These are phyloP conservation scores for Mycena vulgaris DNA, from an alignment of 768 basidiomycete species.

Conservation along the genomic window DNA sequence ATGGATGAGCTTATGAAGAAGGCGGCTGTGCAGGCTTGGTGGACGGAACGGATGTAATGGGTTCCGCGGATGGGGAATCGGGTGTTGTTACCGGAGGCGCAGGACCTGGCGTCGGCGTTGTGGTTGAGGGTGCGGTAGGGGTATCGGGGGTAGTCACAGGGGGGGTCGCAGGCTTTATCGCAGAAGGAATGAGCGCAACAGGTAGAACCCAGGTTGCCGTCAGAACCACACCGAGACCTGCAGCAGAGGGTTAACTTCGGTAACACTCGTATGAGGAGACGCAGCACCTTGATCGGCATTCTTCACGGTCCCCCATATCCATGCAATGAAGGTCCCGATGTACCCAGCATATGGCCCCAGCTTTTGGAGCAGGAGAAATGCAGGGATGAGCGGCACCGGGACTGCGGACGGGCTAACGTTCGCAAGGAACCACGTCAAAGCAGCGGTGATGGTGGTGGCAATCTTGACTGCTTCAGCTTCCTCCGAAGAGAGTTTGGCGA, in stretches of 20 bases:
- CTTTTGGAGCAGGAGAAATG: constrained; percentile 59
- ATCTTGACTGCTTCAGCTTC: constrained; percentile 68
- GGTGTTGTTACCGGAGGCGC: not conserved
- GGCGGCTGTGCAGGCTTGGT: not conserved
- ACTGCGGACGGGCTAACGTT: constrained; percentile 58
- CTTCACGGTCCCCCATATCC: constrained; percentile 68
- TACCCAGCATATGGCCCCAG: constrained; percentile 68
- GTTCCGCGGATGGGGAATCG: not conserved
- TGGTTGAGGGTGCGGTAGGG: constrained; percentile 1
- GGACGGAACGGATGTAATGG: not conserved
- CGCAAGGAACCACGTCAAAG: constrained; percentile 67
- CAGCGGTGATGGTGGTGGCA: constrained; percentile 66
- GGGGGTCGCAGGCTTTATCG: constrained; percentile 11
- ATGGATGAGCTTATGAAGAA: not conserved
- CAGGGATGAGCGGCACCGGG: constrained; percentile 63
- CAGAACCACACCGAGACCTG: constrained; percentile 67
- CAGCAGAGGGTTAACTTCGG: not conserved
- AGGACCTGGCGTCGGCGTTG: not conserved
- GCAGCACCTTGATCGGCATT: constrained; percentile 61
- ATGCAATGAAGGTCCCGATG: constrained; percentile 68
- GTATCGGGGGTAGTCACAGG: constrained; percentile 4
- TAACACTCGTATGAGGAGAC: not conserved
- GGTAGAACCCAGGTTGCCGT: constrained; percentile 74
- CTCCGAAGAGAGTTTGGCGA: constrained; percentile 63
- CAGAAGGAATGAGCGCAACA: constrained; percentile 64